A percentile compares a stretch with the other conserved stretches of the same genome.
Conservation (phyloP, 805 yeast genomes). For the Zygoascus tannicola region DNA sequence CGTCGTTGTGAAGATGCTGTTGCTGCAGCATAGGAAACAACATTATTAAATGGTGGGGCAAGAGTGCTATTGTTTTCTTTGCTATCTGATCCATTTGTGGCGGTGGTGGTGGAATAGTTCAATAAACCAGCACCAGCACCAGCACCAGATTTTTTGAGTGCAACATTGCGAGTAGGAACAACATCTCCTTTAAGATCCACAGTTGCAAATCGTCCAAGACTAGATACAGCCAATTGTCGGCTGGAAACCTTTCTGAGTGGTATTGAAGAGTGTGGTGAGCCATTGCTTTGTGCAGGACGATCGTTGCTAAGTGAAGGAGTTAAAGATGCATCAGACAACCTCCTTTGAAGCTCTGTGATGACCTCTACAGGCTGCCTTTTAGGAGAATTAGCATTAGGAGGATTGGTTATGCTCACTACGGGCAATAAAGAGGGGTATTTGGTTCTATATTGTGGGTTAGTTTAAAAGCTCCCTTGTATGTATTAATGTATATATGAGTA, state of each 20-base stretch:
- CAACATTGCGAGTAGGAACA: too few species aligned
- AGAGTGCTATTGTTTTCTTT: neutral
- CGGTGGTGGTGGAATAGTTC: neutral
- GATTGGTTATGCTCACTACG: conserved; percentile 5
- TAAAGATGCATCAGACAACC: conserved; percentile 7
- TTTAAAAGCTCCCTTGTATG: too few species aligned
- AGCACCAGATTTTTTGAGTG: too few species aligned
- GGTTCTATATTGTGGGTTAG: neutral
- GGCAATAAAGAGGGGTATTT: conserved; percentile 14
- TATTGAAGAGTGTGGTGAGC: conserved; percentile 4
- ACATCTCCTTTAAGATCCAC: neutral
- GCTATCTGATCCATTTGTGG: neutral
- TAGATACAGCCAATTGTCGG: neutral
- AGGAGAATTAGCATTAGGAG: neutral
- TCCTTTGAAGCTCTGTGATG: conserved; percentile 11
- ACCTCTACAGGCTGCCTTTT: conserved; percentile 12
- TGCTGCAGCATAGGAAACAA: neutral
- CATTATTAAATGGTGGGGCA: too few species aligned
- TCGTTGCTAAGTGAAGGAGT: neutral
- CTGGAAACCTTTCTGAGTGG: conserved; percentile 9
- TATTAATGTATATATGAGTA: too few species aligned
- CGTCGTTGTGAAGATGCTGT: neutral
- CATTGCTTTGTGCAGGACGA: neutral
- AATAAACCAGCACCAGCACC: neutral
- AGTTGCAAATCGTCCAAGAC: too few species aligned